Evolutionary conservation across 768 basidiomycete genomes (phyloP).

Genomic region (Postia placenta): DNA sequence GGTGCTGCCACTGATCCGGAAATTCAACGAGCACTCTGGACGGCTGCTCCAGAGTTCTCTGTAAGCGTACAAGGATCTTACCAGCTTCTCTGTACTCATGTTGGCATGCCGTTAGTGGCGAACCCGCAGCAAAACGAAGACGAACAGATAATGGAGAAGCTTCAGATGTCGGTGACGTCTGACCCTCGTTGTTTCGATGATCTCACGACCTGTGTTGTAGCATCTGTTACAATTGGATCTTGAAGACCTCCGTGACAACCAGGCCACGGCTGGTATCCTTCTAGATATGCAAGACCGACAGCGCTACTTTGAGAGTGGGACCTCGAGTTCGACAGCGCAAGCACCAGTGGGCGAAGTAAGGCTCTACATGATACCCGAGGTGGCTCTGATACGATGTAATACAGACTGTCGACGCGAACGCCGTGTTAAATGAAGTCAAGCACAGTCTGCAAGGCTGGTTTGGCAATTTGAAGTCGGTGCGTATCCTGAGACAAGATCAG

Average conservation of each 20-base stretch:
- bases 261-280: slow-evolving; percentile 59
- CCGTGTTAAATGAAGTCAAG: slow-evolving; percentile 42
- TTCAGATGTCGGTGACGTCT: slow-evolving; percentile 36
- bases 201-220: slow-evolving; percentile 6
- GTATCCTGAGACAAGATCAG: slow-evolving; percentile 10
- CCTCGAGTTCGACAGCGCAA: slow-evolving; percentile 3
- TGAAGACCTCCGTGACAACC: slow-evolving; percentile 75
- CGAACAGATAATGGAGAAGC: slow-evolving; percentile 35
- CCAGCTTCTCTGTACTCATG: no score
- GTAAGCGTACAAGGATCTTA: no score
- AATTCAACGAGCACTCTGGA: slow-evolving; percentile 98
- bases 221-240: slow-evolving; percentile 66
- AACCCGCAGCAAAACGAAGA: slow-evolving; percentile 53
- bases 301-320: slow-evolving; percentile 71
- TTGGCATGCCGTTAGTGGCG: no score
- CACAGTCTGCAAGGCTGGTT: slow-evolving; percentile 52
- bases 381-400: not conserved
- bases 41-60: slow-evolving; percentile 75
- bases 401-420: slow-evolving; percentile 41
- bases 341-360: slow-evolving; percentile 21
- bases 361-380: slow-evolving; percentile 1
- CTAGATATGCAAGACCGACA: slow-evolving; percentile 86
- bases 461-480: slow-evolving; percentile 48
- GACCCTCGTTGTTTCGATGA: not conserved
- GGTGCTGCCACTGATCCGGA: slow-evolving; percentile 87